Percentiles rank a stretch among this genome's conserved stretches.
phyloP scores from a whole-genome alignment of 2,329 filamentous ascomycete genomes.

The Aspergillus versicolor region DNA sequence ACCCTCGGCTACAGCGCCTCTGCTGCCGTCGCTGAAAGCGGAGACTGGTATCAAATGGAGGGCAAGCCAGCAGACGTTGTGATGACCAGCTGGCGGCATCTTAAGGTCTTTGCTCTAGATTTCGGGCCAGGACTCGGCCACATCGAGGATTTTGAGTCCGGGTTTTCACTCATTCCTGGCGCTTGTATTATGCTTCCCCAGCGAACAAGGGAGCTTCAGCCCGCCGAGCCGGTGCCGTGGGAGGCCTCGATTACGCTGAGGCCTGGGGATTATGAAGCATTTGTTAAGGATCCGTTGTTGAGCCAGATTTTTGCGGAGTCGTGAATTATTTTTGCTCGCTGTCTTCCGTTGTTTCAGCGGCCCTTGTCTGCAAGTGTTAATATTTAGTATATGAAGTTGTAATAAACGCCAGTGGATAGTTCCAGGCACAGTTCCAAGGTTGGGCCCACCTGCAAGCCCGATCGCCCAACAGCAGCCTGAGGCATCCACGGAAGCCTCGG shows the following conservation, averaged over 20 bases:
- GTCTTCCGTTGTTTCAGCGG: not conserved
- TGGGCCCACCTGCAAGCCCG: too few species aligned
- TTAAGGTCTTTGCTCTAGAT: not conserved
- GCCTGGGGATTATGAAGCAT: not conserved
- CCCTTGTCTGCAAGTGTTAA: not conserved
- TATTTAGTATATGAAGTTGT: not conserved
- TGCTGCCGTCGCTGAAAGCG: not conserved
- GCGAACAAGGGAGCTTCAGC: not conserved
- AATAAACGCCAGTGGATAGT: too few species aligned
- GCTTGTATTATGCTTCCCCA: not conserved
- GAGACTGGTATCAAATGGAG: not conserved
- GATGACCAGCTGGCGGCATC: not conserved
- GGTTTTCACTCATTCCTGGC: not conserved
- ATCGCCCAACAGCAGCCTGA: too few species aligned
- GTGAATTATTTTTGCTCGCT: not conserved
- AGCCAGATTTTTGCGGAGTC: not conserved
- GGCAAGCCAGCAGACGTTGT: not conserved
- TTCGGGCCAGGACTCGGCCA: not conserved
- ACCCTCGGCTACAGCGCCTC: not conserved
- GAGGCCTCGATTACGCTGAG: not conserved
- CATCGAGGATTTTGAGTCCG: not conserved
- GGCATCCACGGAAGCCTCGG: too few species aligned
- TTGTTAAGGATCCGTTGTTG: not conserved
- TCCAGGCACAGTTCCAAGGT: too few species aligned
- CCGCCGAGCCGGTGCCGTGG: not conserved